phyloP scores from a whole-genome alignment of 106 monocot species.

The Phalaenopsis equestris region DNA sequence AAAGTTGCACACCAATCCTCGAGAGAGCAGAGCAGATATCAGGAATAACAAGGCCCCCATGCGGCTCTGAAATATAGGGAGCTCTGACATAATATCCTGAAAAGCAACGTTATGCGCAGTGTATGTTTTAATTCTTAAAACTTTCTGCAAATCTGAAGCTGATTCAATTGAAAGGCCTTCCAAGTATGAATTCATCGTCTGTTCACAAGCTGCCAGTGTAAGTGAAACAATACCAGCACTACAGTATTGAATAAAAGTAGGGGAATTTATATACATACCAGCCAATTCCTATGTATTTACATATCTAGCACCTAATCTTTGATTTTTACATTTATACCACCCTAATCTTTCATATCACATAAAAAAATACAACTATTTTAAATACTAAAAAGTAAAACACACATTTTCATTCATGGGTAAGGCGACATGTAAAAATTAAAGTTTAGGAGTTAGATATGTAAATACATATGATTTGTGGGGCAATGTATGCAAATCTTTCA shows the following conservation, averaged over 20 bases:
- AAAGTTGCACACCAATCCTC: slow-evolving; percentile 63
- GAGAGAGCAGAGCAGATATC: slow-evolving; percentile 85
- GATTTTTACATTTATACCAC: too few relatives aligned
- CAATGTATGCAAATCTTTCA: too few relatives aligned
- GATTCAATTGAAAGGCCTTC: slow-evolving; percentile 73
- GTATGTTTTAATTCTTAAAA: slow-evolving; percentile 59
- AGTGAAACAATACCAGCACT: background rate
- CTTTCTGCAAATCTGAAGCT: slow-evolving; percentile 76
- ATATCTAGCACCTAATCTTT: too few relatives aligned
- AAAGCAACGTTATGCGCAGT: slow-evolving; percentile 39
- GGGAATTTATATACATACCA: too few relatives aligned
- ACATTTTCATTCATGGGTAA: too few relatives aligned
- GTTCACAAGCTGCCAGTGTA: slow-evolving; percentile 16
- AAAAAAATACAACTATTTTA: too few relatives aligned
- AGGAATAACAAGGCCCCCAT: slow-evolving; percentile 88
- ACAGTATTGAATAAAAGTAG: background rate
- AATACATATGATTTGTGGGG: too few relatives aligned
- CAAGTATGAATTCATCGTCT: slow-evolving; percentile 50
- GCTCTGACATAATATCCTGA: slow-evolving; percentile 33
- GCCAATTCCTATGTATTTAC: too few relatives aligned
- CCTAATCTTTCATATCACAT: too few relatives aligned
- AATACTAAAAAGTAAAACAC: too few relatives aligned
- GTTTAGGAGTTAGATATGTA: too few relatives aligned
- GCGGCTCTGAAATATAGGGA: slow-evolving; percentile 72
- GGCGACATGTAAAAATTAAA: too few relatives aligned